Percentiles rank a stretch among this genome's conserved stretches.
Evolutionary conservation across 768 basidiomycete genomes (phyloP).

Genomic region (Tremella yokohamensis): DNA sequence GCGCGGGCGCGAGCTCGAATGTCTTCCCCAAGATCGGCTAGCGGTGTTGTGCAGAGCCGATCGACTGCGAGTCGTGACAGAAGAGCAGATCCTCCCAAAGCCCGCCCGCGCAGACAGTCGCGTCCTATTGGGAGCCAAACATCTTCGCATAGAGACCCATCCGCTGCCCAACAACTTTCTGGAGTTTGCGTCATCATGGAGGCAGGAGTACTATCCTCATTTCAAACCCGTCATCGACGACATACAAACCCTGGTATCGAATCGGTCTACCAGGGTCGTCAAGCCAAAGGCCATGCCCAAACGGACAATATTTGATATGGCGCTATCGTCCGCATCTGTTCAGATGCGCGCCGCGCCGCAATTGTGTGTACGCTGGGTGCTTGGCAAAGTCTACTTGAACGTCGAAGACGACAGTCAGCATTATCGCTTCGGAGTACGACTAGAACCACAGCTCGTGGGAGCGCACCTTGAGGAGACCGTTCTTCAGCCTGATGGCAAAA

Average conservation of each 20-base stretch:
- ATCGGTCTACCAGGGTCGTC: not conserved
- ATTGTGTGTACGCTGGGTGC: conserved; percentile 40
- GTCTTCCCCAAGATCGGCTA: not conserved
- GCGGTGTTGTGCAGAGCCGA: conserved; percentile 1
- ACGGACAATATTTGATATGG: conserved; percentile 24
- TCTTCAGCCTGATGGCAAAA: not conserved
- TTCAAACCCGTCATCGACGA: conserved; percentile 5
- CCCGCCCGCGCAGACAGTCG: conserved; percentile 2
- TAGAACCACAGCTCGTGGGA: conserved; percentile 36
- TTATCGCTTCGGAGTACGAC: conserved; percentile 21
- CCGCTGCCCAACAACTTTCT: not conserved
- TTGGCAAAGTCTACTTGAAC: conserved; percentile 30
- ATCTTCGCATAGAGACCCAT: not conserved
- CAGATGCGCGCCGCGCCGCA: conserved; percentile 34
- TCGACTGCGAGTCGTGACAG: not conserved
- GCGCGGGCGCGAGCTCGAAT: not conserved
- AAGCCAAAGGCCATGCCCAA: not conserved
- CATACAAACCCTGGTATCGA: not conserved
- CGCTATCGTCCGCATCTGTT: conserved; percentile 16
- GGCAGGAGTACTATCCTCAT: not conserved
- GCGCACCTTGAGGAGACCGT: conserved; percentile 29
- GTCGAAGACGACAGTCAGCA: conserved; percentile 10
- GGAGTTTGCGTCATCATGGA: not conserved
- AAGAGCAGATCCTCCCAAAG: not conserved
- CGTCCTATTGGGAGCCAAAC: not conserved